Evolutionary conservation across 176 grass and related monocot species (phyloP).

Genomic region (Aegilops umbellulata): DNA sequence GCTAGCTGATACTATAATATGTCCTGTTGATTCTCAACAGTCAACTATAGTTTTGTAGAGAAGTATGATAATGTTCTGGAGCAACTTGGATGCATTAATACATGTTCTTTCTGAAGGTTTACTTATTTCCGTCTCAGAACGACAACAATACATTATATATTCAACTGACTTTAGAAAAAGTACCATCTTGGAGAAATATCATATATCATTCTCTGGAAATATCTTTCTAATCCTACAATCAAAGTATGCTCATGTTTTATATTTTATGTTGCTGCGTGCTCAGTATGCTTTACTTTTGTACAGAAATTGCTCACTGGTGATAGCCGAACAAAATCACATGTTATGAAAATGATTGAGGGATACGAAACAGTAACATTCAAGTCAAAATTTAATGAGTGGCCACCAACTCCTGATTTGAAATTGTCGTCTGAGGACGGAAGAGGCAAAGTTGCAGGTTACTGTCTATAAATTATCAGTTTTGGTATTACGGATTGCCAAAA

Average conservation of each 20-base stretch:
- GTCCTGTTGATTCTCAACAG: not conserved
- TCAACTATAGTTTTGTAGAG: not conserved
- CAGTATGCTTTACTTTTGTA: conserved; percentile 22
- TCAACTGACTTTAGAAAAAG: not conserved
- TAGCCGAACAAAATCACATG: conserved; percentile 48
- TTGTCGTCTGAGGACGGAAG: conserved; percentile 85
- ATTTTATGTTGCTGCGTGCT: not conserved
- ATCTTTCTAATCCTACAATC: not conserved
- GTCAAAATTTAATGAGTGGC: conserved; percentile 87
- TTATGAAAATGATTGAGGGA: conserved; percentile 87
- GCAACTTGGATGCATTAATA: not conserved
- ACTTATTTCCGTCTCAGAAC: not conserved
- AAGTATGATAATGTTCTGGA: not conserved
- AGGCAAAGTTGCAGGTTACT: conserved; percentile 96
- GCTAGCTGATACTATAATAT: not conserved
- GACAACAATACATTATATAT: not conserved
- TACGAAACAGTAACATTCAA: conserved; percentile 83
- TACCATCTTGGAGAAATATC: conserved; percentile 9
- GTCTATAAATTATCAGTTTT: conserved; percentile 18
- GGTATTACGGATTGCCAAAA: not conserved
- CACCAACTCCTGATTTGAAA: conserved; percentile 78
- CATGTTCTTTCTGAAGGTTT: not conserved
- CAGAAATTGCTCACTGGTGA: conserved; percentile 78
- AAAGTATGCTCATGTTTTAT: not conserved
- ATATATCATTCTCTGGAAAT: not conserved